These are phyloP conservation scores for Fonsecaea monophora DNA, from an alignment of 2,329 filamentous ascomycete species.

Conservation along the genomic window DNA sequence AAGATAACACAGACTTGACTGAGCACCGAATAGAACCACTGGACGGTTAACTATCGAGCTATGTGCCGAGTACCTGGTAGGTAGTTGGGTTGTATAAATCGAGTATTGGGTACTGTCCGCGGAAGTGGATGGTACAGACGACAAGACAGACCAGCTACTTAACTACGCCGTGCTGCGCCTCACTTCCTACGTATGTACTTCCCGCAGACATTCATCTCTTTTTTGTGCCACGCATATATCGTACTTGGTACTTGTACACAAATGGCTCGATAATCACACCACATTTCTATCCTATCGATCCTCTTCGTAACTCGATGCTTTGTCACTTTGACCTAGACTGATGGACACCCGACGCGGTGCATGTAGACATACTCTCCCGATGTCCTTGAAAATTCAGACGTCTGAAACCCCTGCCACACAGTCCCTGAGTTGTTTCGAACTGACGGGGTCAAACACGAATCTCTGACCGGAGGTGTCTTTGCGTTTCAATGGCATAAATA, in stretches of 20 bases:
- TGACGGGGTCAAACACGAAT: no score
- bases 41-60: no score
- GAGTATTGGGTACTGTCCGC: no score
- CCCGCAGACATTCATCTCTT: neutral
- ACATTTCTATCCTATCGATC: neutral
- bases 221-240: neutral
- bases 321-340: neutral
- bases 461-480: neutral
- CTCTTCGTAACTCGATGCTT: neutral
- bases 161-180: neutral
- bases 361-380: neutral
- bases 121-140: neutral
- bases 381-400: no score
- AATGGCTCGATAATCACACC: constrained; percentile 2
- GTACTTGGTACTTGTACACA: neutral
- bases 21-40: neutral
- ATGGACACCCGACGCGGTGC: neutral
- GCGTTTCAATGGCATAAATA: neutral
- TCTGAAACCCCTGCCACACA: no score
- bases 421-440: no score
- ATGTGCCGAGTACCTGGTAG: no score
- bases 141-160: neutral
- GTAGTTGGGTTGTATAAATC: no score
- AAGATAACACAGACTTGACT: neutral
- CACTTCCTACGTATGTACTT: neutral